These are phyloP conservation scores for Rutstroemia sp. DNA, from an alignment of 2,329 filamentous ascomycete species.

Conservation along the genomic window DNA sequence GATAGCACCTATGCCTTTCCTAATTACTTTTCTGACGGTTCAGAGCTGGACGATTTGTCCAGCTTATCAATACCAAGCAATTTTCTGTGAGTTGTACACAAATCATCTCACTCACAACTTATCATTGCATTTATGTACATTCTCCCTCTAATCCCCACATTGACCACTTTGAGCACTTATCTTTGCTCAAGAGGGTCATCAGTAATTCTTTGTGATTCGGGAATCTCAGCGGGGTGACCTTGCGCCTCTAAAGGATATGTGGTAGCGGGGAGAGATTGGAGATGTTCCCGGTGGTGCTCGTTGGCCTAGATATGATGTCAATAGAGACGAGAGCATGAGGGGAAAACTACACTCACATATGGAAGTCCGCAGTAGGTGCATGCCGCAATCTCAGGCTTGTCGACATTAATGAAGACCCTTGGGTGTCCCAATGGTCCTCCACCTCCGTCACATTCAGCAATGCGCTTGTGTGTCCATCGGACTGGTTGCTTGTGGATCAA, in stretches of 20 bases:
- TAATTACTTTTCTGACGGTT: no score
- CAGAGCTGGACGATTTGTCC: no score
- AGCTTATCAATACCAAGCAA: no score
- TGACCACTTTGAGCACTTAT: slow-evolving; percentile 30
- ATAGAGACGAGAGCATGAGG: background rate
- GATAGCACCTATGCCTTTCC: no score
- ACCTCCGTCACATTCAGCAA: slow-evolving; percentile 86
- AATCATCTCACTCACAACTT: no score
- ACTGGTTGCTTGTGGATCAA: slow-evolving; percentile 96
- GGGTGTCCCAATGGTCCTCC: slow-evolving; percentile 88
- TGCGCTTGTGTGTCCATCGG: slow-evolving; percentile 74
- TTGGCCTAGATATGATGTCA: slow-evolving; percentile 56
- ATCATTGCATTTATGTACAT: no score
- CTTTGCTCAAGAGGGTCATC: slow-evolving; percentile 52
- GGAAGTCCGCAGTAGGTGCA: slow-evolving; percentile 93
- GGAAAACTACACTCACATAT: slow-evolving; percentile 56
- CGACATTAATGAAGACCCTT: slow-evolving; percentile 92
- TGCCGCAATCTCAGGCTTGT: slow-evolving; percentile 86
- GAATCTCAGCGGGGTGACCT: slow-evolving; percentile 50
- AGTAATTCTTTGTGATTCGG: slow-evolving; percentile 49
- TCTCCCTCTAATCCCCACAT: no score
- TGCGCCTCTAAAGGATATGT: slow-evolving; percentile 71
- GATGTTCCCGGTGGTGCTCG: slow-evolving; percentile 76
- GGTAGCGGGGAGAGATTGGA: slow-evolving; percentile 73
- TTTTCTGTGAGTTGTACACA: no score